Conservation (phyloP, 148 eudicot genomes). For the Arbutus unedo region DNA sequence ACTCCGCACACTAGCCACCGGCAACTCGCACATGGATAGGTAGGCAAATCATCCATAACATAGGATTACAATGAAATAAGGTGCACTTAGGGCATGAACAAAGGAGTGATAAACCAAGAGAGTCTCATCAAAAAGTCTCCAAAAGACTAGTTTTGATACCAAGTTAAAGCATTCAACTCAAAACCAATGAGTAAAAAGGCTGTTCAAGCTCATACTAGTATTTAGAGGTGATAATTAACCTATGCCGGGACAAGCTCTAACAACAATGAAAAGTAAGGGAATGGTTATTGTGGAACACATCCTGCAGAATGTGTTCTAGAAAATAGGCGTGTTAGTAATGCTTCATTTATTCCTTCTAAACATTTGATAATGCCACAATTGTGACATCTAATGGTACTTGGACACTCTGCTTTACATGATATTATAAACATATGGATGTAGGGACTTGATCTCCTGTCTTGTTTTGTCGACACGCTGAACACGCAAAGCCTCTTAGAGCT, state of each 20-base stretch:
- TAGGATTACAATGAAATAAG: neutral
- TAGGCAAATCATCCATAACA: neutral
- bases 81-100: neutral
- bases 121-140: neutral
- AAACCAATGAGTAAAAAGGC: neutral
- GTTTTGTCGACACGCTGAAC: neutral
- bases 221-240: neutral
- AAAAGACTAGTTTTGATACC: neutral
- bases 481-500: neutral
- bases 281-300: neutral
- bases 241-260: neutral
- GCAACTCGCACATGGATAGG: too few relatives aligned
- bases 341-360: neutral
- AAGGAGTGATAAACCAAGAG: neutral
- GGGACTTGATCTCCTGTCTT: neutral
- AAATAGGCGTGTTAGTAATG: neutral
- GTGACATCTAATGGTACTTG: neutral
- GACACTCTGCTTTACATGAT: neutral
- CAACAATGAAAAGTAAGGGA: neutral
- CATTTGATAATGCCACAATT: neutral
- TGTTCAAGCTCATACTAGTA: neutral
- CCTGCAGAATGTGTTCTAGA: neutral
- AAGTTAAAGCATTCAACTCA: neutral
- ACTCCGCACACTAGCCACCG: too few relatives aligned
- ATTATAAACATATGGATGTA: neutral